Evolutionary conservation across 2,329 filamentous ascomycete species (phyloP), one percentile per base, ranked within the genome.

Genomic region (Microsporum canis): DNA sequence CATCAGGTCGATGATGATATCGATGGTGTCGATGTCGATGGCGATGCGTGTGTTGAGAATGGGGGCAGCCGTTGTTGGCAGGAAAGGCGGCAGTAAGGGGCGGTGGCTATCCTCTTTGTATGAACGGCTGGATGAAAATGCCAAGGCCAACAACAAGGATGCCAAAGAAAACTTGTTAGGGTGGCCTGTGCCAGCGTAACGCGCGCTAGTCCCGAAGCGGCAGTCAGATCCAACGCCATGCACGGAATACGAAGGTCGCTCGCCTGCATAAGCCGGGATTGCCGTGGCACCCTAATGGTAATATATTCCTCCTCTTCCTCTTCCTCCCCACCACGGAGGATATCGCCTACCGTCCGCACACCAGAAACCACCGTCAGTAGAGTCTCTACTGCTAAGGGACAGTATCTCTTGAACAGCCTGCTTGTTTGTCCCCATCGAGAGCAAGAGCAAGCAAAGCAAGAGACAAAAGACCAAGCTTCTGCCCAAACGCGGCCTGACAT

Each of bases 201-300:
- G 23, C 33, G 1, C 43, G 8, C 59, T 60, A 63, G 10, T 29
- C 59, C 56, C 23, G 34, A 63, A 34, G 29, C 43, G 38, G 61
- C 10, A 59, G 31, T 36, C 55, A 17, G 33, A 61, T 38, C 53
- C 58, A 58, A 49, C 41, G 58, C 51, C 53, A 60, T 58, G 61
- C 34, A 31, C 58, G 23, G 58, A 29, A 53, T 34, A 53, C 49
- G 49, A 53, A 2, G 49, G 49, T 34, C 31, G 49, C 27, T 53
- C 49, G 27, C 43, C 43, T 47, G 43, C 43, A 47, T 47, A n/a
- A 47, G 6, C 43, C 43, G 43, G 43, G 5, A 17, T 17, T 29
- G 43, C 43, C 43, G 43, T 47, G 43, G 43, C 43, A 29, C 43
- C 2, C 23, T 17, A 10, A 10, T n/a, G 10, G 39, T 43, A 43